Conservation (phyloP, 2,329 filamentous ascomycete species). For the Colletotrichum melonis region DNA sequence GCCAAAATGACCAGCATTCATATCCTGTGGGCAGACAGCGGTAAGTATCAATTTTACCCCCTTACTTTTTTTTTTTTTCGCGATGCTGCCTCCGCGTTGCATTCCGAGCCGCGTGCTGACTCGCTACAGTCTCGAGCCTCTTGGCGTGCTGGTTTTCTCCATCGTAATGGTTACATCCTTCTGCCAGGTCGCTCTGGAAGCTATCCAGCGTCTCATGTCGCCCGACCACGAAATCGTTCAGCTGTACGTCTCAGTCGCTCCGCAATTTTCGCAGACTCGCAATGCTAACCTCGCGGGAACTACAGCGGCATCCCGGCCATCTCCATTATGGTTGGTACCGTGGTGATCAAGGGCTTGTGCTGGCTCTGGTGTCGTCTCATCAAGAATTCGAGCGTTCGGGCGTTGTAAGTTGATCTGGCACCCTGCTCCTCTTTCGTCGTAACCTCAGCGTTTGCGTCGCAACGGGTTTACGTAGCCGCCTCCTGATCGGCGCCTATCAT, state of each 20-base stretch:
- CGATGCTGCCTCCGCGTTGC: slow-evolving; percentile 6
- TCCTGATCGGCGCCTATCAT: slow-evolving; percentile 37
- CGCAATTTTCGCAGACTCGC: slow-evolving; percentile 10
- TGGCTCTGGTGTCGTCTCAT: slow-evolving; percentile 92
- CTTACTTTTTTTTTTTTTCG: background rate
- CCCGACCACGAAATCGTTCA: slow-evolving; percentile 76
- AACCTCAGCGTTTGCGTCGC: background rate
- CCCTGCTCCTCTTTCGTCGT: slow-evolving; percentile 18
- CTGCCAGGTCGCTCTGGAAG: slow-evolving; percentile 80
- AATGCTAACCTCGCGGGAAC: slow-evolving; percentile 13
- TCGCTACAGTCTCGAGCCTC: slow-evolving; percentile 73
- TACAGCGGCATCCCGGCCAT: slow-evolving; percentile 73
- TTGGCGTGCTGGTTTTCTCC: slow-evolving; percentile 84
- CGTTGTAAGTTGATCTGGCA: slow-evolving; percentile 62
- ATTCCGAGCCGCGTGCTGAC: slow-evolving; percentile 22
- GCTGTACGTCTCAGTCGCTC: slow-evolving; percentile 55
- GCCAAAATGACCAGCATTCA: slow-evolving; percentile 77
- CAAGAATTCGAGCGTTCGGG: slow-evolving; percentile 87
- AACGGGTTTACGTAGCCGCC: slow-evolving; percentile 16
- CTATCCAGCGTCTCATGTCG: slow-evolving; percentile 71
- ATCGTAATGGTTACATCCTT: slow-evolving; percentile 90
- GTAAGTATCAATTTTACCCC: slow-evolving; percentile 42
- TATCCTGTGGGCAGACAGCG: slow-evolving; percentile 82
- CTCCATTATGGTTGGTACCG: slow-evolving; percentile 82
- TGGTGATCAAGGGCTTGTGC: slow-evolving; percentile 83